Evolutionary conservation across 2,329 filamentous ascomycete genomes (phyloP).

Genomic region (Stemphylium beticola): DNA sequence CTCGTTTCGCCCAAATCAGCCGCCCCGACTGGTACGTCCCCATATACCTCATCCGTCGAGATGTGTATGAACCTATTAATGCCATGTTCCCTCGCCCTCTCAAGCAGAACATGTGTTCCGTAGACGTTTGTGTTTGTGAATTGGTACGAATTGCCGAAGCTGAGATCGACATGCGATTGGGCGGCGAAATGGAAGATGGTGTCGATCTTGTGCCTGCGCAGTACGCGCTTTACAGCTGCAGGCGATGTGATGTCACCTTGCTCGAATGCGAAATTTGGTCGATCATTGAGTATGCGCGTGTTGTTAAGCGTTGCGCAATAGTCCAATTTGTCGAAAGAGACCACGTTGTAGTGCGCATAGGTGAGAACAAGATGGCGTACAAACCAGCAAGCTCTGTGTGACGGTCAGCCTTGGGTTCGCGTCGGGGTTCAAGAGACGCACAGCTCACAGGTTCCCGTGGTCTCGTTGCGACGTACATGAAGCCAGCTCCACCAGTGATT

Average conservation of each 20-base stretch:
- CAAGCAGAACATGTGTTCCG: constrained; percentile 81
- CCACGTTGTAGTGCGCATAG: constrained; percentile 78
- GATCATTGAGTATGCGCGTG: constrained; percentile 70
- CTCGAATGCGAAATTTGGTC: constrained; percentile 78
- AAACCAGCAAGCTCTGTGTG: constrained; percentile 76
- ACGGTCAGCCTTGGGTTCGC: constrained; percentile 19
- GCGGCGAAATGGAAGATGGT: constrained; percentile 85
- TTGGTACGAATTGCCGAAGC: constrained; percentile 80
- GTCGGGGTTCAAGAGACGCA: constrained; percentile 3
- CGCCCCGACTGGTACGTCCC: constrained; percentile 74
- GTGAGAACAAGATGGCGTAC: constrained; percentile 77
- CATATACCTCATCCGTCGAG: constrained; percentile 85
- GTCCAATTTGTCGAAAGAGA: constrained; percentile 85
- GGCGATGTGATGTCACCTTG: constrained; percentile 79
- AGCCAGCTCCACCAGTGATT: constrained; percentile 83
- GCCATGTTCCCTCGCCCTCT: constrained; percentile 74
- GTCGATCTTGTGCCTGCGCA: constrained; percentile 75
- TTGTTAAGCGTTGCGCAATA: constrained; percentile 84
- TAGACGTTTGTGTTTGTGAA: constrained; percentile 85
- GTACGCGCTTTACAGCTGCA: constrained; percentile 70
- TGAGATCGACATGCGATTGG: constrained; percentile 83
- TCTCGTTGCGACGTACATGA: constrained; percentile 67
- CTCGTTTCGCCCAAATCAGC: constrained; percentile 76
- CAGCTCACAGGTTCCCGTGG: constrained; percentile 5
- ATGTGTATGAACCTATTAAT: constrained; percentile 80